A percentile compares a stretch with the other conserved stretches of the same genome.
Evolutionary conservation across 139 green algal genomes (phyloP).

Genomic region (Tetratostichococcus sp.): DNA sequence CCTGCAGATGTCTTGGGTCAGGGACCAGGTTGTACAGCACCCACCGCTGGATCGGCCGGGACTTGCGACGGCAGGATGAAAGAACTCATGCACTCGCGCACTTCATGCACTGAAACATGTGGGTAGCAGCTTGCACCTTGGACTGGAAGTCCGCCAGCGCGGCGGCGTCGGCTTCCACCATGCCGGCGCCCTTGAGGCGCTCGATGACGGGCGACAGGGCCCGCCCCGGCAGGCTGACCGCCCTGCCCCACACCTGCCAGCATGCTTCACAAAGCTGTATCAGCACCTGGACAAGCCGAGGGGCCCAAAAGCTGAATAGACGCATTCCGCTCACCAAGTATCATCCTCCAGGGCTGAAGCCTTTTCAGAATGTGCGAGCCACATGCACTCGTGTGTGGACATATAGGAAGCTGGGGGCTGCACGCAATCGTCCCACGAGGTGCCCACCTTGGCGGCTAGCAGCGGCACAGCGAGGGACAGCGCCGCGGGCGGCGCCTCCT

Average conservation of each 20-base stretch:
- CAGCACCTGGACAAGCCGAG: no score
- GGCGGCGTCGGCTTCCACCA: conserved; percentile 10
- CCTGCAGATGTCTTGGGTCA: no score
- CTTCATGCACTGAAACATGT: no score
- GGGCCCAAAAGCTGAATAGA: no score
- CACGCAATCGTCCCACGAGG: not conserved
- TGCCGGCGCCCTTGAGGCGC: conserved; percentile 6
- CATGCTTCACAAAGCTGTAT: not conserved
- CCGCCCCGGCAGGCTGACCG: conserved; percentile 54
- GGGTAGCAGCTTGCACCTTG: no score
- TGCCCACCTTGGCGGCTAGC: conserved; percentile 41
- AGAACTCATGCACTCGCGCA: no score
- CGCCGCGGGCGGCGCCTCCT: conserved; percentile 42
- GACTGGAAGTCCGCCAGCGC: conserved; percentile 34
- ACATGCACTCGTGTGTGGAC: no score
- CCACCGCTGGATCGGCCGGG: no score
- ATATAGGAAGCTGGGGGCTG: no score
- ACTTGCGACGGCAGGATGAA: no score
- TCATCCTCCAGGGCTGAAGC: not conserved
- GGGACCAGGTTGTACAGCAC: no score
- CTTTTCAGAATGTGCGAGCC: not conserved
- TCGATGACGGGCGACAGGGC: conserved; percentile 42
- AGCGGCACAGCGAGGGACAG: conserved; percentile 68
- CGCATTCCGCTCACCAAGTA: no score
- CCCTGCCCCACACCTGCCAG: conserved; percentile 22